phyloP scores from a whole-genome alignment of 495 filamentous ascomycete genomes.

The Bacidia gigantensis region DNA sequence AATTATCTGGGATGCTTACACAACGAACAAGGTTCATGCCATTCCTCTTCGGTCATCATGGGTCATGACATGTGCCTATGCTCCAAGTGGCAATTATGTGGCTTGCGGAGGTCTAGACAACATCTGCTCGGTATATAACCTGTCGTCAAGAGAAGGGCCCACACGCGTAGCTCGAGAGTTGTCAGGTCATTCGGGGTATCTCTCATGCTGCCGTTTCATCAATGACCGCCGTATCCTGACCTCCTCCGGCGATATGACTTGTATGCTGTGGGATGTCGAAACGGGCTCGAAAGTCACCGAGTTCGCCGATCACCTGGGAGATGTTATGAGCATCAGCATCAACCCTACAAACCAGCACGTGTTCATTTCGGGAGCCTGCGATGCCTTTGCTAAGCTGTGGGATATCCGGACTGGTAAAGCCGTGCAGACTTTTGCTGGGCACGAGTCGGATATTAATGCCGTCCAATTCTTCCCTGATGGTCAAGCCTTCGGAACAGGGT shows the following conservation, averaged over 20 bases:
- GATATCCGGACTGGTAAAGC: slow-evolving; percentile 97
- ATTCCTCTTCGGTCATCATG: slow-evolving; percentile 97
- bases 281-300: slow-evolving; percentile 94
- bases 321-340: slow-evolving; percentile 99
- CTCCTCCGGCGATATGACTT: slow-evolving; percentile 98
- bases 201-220: slow-evolving; percentile 98
- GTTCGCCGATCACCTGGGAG: slow-evolving; percentile 95
- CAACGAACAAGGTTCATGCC: slow-evolving; percentile 98
- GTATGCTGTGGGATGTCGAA: slow-evolving; percentile 99
- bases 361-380: slow-evolving; percentile 96
- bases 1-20: slow-evolving; percentile 99
- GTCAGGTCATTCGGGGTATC: slow-evolving; percentile 92
- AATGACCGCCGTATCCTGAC: slow-evolving; percentile 96
- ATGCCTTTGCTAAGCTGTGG: slow-evolving; percentile 97
- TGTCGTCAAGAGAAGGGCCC: slow-evolving; percentile 87
- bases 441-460: slow-evolving; percentile 98
- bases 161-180: slow-evolving; percentile 93
- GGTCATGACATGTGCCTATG: slow-evolving; percentile 99
- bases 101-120: slow-evolving; percentile 97
- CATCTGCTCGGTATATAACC: slow-evolving; percentile 99
- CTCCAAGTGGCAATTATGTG: slow-evolving; percentile 94
- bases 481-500: slow-evolving; percentile 96
- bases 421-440: slow-evolving; percentile 94
- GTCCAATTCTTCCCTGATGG: slow-evolving; percentile 99
- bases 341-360: slow-evolving; percentile 95